A percentile compares a stretch with the other conserved stretches of the same genome.
These are phyloP conservation scores for Phlebopus sp. DNA, from an alignment of 1,284 basidiomycete genomes.

Conservation along the genomic window DNA sequence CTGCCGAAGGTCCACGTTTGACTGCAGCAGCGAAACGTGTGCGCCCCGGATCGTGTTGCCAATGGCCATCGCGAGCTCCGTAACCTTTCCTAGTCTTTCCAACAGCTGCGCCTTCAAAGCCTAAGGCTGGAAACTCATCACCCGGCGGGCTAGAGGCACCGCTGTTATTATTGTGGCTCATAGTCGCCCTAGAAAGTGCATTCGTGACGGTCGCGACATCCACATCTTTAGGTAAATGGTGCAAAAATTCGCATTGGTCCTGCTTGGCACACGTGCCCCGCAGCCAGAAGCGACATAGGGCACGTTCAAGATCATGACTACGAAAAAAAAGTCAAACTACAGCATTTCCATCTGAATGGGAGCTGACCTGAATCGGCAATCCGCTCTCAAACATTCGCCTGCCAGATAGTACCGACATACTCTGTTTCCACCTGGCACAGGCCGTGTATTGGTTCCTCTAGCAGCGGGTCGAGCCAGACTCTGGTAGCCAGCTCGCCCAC, in stretches of 20 bases:
- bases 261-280: slow-evolving; percentile 94
- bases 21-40: slow-evolving; percentile 84
- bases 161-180: slow-evolving; percentile 44
- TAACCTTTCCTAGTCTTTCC: slow-evolving; percentile 38
- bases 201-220: slow-evolving; percentile 64
- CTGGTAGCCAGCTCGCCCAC: slow-evolving; percentile 45
- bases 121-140: slow-evolving; percentile 89
- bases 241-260: slow-evolving; percentile 87
- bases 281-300: slow-evolving; percentile 96
- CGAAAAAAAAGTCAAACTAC: slow-evolving; percentile 7
- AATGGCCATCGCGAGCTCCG: slow-evolving; percentile 40
- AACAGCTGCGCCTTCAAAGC: slow-evolving; percentile 36
- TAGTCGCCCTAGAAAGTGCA: slow-evolving; percentile 68
- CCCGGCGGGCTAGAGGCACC: slow-evolving; percentile 44
- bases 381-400: slow-evolving; percentile 92
- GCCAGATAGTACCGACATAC: slow-evolving; percentile 97
- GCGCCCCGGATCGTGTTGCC: slow-evolving; percentile 69
- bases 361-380: slow-evolving; percentile 93
- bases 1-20: slow-evolving; percentile 53
- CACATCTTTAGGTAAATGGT: slow-evolving; percentile 81
- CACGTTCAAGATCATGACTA: slow-evolving; percentile 89
- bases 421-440: slow-evolving; percentile 53
- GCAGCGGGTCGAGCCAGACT: slow-evolving; percentile 35
- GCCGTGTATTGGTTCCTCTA: slow-evolving; percentile 56
- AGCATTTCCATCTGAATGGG: slow-evolving; percentile 1